Base-by-base conservation (phyloP, 2,329 filamentous ascomycete species). In the Phoma sp. region DNA sequence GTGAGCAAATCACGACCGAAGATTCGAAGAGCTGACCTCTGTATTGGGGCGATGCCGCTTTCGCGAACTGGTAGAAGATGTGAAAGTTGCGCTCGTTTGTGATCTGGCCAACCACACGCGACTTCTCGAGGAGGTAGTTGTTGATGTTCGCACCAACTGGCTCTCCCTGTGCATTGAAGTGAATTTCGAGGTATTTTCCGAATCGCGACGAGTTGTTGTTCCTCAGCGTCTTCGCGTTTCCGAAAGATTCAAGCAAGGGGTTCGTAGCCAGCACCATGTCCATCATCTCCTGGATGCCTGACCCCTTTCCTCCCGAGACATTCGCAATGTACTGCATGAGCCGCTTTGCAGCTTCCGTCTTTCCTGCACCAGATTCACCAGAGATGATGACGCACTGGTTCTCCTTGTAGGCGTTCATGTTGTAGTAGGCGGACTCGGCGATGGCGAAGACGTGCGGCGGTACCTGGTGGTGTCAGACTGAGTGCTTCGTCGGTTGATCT, bases 371-470 rank as follows among this genome's bases (percentile, higher is more conserved):
- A 2, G 95, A 98, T 79, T 99, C 95, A 73, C 95, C 95, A 4
- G 95, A 98, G 67, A 99, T 99, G 77, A 99, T 99, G 65, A 99
- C 93, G 79, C 95, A 98, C 77, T 99, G 95, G 79, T 98, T 98
- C 67, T 98, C 95, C 71, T 91, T 91, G 82, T 99, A 99, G 41
- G 93, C 93, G 77, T 98, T 98, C 95, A 99, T 98, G 81, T 99
- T 98, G 81, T 98, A 98, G 81, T 99, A 99, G 50, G 93, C 78
- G 7, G 93, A 89, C 78, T 99, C 95, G 72, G 95, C 95, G 70
- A 99, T 95, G 57, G 92, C 93, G 75, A 97, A 99, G 65, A 99
- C 95, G 77, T 99, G 95, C 7, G 95, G 95, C 25, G 92, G 90
- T 80, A 91, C 87, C 80, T 75, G 47, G 23, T 29, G 13, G 32